Evolutionary conservation across 2,329 filamentous ascomycete species (phyloP).

Genomic region (Cercospora sp.): DNA sequence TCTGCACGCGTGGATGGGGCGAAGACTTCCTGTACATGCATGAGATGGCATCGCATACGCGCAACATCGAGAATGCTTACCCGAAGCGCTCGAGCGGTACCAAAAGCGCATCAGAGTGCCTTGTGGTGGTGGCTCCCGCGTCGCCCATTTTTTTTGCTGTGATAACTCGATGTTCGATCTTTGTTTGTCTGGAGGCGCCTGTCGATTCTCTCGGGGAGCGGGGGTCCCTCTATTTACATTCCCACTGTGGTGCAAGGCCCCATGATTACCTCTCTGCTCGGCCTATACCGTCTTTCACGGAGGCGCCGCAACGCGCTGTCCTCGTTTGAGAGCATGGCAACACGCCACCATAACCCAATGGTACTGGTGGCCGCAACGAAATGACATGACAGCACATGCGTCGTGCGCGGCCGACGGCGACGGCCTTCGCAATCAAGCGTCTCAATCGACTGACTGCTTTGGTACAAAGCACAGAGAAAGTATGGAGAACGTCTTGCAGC

Average conservation of each 20-base stretch:
- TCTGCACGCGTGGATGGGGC: not conserved
- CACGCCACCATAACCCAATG: not conserved
- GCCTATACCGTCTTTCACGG: not conserved
- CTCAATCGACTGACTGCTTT: not conserved
- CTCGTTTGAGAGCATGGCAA: not conserved
- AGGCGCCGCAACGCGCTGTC: not conserved
- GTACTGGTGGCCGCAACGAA: not conserved
- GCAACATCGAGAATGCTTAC: not conserved
- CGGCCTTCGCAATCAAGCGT: not conserved
- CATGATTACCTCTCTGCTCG: not conserved
- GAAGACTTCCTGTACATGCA: not conserved
- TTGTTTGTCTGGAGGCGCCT: not conserved
- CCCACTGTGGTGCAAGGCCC: not conserved
- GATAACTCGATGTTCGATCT: not conserved
- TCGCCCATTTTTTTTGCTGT: not conserved
- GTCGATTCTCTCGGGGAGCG: not conserved
- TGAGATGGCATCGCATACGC: not conserved
- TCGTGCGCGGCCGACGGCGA: constrained; percentile 1
- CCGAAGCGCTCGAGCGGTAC: not conserved
- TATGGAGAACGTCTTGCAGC: not conserved
- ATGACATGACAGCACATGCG: not conserved
- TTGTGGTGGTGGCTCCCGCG: not conserved
- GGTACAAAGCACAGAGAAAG: not conserved
- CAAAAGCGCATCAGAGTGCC: not conserved
- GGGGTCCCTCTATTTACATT: not conserved